These are phyloP conservation scores for Halenospora varia DNA, from an alignment of 495 filamentous ascomycete species.

Conservation along the genomic window DNA sequence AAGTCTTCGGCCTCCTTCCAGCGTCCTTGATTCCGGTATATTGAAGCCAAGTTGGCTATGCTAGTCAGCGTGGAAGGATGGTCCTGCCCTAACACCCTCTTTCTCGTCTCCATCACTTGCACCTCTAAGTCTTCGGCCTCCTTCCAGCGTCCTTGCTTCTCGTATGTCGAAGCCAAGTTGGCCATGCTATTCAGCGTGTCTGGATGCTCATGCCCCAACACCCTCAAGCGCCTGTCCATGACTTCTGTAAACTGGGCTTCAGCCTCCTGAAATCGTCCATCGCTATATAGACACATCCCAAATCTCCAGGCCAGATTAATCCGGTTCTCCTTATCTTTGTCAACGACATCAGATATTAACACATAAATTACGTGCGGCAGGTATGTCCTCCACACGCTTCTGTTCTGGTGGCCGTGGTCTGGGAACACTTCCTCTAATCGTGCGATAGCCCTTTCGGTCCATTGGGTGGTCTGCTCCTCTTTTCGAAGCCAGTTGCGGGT, in stretches of 20 bases:
- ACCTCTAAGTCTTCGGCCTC: too few relatives aligned
- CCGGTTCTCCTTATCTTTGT: slow-evolving; percentile 1
- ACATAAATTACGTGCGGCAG: slow-evolving; percentile 35
- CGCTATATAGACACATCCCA: background rate
- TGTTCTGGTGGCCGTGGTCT: slow-evolving; percentile 25
- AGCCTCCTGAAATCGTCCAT: slow-evolving; percentile 22
- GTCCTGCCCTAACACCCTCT: too few relatives aligned
- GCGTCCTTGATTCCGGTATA: too few relatives aligned
- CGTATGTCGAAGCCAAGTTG: slow-evolving; percentile 27
- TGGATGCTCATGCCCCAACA: slow-evolving; percentile 28
- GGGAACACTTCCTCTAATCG: slow-evolving; percentile 31
- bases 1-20: too few relatives aligned
- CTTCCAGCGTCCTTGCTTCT: slow-evolving; percentile 23
- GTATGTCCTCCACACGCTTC: slow-evolving; percentile 32
- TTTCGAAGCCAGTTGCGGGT: slow-evolving; percentile 38
- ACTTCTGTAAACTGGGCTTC: background rate
- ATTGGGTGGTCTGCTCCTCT: slow-evolving; percentile 23
- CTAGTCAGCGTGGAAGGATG: too few relatives aligned
- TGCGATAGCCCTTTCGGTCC: slow-evolving; percentile 29
- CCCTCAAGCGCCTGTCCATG: slow-evolving; percentile 6
- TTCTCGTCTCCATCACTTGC: too few relatives aligned
- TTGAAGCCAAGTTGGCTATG: too few relatives aligned
- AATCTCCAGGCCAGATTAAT: background rate
- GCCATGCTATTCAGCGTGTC: slow-evolving; percentile 29
- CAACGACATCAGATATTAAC: slow-evolving; percentile 10